phyloP scores from a whole-genome alignment of 1,284 basidiomycete species.

The Ceratobasidium sp. region DNA sequence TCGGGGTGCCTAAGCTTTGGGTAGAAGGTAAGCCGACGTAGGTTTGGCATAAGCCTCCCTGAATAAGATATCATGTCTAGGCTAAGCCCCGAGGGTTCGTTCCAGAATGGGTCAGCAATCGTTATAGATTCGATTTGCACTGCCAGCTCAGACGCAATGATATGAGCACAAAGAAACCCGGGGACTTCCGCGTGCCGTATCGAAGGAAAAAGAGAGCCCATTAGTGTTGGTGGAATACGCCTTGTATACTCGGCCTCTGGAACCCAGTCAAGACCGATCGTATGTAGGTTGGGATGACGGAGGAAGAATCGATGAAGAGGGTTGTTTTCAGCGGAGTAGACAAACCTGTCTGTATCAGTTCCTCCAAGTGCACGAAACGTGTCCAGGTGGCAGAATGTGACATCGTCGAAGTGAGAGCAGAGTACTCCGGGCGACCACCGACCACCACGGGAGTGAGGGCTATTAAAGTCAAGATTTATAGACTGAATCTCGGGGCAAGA shows the following conservation, averaged over 20 bases:
- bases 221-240: neutral
- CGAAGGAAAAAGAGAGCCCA: conserved; percentile 13
- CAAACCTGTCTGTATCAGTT: neutral
- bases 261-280: neutral
- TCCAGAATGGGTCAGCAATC: neutral
- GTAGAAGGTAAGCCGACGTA: neutral
- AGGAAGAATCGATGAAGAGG: neutral
- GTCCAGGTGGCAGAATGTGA: neutral
- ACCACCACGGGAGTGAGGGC: neutral
- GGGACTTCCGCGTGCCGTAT: conserved; percentile 20
- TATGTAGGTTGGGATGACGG: neutral
- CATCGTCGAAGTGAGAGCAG: neutral
- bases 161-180: neutral
- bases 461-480: neutral
- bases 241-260: neutral
- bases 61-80: neutral
- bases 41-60: neutral
- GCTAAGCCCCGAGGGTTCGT: neutral
- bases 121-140: neutral
- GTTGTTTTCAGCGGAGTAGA: neutral
- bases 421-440: neutral
- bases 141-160: conserved; percentile 3
- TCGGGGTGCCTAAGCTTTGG: no score
- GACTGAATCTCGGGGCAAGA: conserved; percentile 3
- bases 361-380: conserved; percentile 26